phyloP scores from a whole-genome alignment of 2,329 filamentous ascomycete genomes.

The Penicillium concentricum region DNA sequence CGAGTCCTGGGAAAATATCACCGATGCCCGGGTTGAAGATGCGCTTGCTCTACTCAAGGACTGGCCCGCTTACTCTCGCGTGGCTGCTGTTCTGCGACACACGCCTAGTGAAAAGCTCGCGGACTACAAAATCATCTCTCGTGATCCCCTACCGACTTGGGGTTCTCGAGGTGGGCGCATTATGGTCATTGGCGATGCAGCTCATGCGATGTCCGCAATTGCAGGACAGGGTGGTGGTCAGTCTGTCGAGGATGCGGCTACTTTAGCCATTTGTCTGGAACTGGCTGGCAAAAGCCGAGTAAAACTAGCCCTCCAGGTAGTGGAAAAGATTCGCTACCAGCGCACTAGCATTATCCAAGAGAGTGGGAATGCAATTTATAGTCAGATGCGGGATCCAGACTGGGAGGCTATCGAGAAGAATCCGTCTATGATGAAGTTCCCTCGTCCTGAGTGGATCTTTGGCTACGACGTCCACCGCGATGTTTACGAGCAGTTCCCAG shows the following conservation, averaged over 20 bases:
- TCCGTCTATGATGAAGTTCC: constrained; percentile 6
- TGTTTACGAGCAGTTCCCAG: constrained; percentile 9
- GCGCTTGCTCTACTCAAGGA: background rate
- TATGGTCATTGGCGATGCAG: constrained; percentile 2
- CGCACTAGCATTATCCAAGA: constrained; percentile 1
- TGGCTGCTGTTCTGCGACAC: constrained; percentile 2
- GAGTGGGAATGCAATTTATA: background rate
- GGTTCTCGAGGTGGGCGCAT: background rate
- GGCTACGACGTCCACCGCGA: constrained; percentile 16
- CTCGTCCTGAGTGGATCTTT: constrained; percentile 15
- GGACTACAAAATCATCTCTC: background rate
- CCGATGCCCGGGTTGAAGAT: background rate
- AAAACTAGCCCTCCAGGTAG: background rate
- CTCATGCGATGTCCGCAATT: background rate
- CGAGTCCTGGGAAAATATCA: background rate
- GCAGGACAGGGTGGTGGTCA: background rate
- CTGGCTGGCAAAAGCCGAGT: background rate
- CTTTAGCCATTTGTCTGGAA: background rate
- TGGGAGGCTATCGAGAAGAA: constrained; percentile 12
- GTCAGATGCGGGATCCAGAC: constrained; percentile 2
- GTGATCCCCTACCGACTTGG: background rate
- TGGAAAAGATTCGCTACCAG: background rate
- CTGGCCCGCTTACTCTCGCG: background rate
- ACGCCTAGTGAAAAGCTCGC: background rate
- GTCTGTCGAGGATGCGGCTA: background rate